Evolutionary conservation across 345 rosid species (phyloP), one percentile per base, ranked within the genome.

Genomic region (Citrus australasica): DNA sequence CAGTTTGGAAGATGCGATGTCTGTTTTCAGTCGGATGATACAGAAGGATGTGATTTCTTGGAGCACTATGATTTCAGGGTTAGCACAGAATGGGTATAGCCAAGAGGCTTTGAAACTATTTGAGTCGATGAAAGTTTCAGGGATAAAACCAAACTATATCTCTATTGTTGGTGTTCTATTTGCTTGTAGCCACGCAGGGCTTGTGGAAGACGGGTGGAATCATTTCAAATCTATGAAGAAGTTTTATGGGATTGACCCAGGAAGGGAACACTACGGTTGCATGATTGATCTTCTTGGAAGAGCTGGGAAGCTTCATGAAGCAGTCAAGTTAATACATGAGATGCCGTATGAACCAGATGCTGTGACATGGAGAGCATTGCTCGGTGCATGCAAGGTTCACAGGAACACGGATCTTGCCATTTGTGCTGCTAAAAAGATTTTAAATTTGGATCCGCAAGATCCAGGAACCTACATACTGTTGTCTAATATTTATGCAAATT

Each of bases 11-110:
- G 93, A 90, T 87, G 92, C 92, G 21, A 76, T 77, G 3, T 38
- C 56, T 55, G 73, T 92, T 79, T 92, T 92, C 19, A 53, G 6
- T 42, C 68, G 86, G 64, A 89, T 89, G 93, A 77, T 64, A 33
- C 86, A 84, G 71, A 90, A 79, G 83, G 93, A 90, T 81, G 94
- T 92, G 69, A 82, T 92, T 71, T 85, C 97, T 51, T 91, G 94
- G 93, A 92, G 97, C 82, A 92, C 94, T 24, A 88, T 92, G 93
- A 89, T 92, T 80, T 83, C 91, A 24, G 94, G 97, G 67, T 71
- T 91, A 75, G 97, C 91, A 0, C 93, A 92, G 67, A 91, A 92
- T 24, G 97, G 97, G 55, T 85, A 84, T 79, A 92, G 94, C 81
- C 83, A 75, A 17, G 88, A 91, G 78, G 94, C 97, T 6, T 28